Percentiles rank a stretch among this genome's conserved stretches.
These are phyloP conservation scores for Apophysomyces trapeziformis DNA, from an alignment of 371 early-diverging fungal genomes.

Conservation along the genomic window DNA sequence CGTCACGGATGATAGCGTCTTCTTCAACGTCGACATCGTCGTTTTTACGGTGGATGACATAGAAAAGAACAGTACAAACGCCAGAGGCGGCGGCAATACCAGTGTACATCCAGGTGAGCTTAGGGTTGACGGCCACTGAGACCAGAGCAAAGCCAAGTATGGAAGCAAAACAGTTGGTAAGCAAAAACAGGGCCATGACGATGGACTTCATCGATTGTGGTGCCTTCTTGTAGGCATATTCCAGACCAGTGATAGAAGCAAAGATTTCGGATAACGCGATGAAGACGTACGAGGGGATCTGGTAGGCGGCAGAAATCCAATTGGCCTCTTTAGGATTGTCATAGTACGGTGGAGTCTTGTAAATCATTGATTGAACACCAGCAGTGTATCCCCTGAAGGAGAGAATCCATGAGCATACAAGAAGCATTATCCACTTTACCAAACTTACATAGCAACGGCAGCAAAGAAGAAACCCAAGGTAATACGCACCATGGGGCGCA, in stretches of 20 bases:
- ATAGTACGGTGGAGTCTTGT: slow-evolving; percentile 44
- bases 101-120: slow-evolving; percentile 69
- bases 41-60: slow-evolving; percentile 23
- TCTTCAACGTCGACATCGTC: slow-evolving; percentile 28
- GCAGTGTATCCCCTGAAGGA: slow-evolving; percentile 59
- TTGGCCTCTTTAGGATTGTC: slow-evolving; percentile 32
- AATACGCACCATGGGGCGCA: slow-evolving; percentile 75
- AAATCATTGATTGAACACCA: slow-evolving; percentile 70
- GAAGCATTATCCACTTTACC: not conserved
- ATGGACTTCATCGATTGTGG: slow-evolving; percentile 77
- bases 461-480: slow-evolving; percentile 71
- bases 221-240: slow-evolving; percentile 81
- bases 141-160: slow-evolving; percentile 71
- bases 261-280: slow-evolving; percentile 76
- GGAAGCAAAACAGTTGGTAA: slow-evolving; percentile 71
- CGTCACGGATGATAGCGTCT: slow-evolving; percentile 29
- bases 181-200: slow-evolving; percentile 73
- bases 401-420: not conserved
- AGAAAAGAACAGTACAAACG: slow-evolving; percentile 24
- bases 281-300: slow-evolving; percentile 69
- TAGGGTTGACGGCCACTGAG: slow-evolving; percentile 67
- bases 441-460: slow-evolving; percentile 59
- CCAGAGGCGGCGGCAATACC: slow-evolving; percentile 39
- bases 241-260: slow-evolving; percentile 76
- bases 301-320: slow-evolving; percentile 66